These are phyloP conservation scores for Colletotrichum truncatum DNA, from an alignment of 2,329 filamentous ascomycete genomes.

Conservation along the genomic window DNA sequence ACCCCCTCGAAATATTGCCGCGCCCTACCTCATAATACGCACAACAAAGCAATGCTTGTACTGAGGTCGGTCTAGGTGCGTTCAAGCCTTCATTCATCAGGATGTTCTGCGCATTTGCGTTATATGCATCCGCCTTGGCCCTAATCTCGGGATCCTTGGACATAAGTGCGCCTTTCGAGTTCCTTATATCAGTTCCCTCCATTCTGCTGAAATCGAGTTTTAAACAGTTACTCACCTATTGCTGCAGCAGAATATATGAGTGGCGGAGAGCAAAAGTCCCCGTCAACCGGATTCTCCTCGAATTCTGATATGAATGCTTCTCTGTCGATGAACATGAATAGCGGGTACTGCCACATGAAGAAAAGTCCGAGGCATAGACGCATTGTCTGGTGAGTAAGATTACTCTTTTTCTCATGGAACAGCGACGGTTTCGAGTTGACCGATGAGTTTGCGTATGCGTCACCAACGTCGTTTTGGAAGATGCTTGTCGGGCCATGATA, in stretches of 20 bases:
- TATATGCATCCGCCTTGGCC: conserved; percentile 27
- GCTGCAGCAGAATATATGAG: conserved; percentile 35
- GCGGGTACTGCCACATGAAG: conserved; percentile 40
- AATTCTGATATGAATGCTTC: conserved; percentile 36
- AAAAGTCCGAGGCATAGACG: conserved; percentile 33
- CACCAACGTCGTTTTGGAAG: conserved; percentile 27
- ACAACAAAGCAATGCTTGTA: conserved; percentile 38
- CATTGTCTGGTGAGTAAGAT: conserved; percentile 8
- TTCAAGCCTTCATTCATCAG: conserved; percentile 33
- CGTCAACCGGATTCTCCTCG: not conserved
- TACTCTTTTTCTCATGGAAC: not conserved
- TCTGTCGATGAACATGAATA: conserved; percentile 42
- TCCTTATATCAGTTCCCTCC: no score
- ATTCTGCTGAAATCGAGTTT: no score
- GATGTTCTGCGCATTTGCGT: conserved; percentile 35
- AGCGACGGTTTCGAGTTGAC: not conserved
- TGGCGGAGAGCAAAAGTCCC: conserved; percentile 38
- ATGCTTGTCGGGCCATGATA: conserved; percentile 37
- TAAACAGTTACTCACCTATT: no score
- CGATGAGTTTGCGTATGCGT: not conserved
- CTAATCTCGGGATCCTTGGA: conserved; percentile 21
- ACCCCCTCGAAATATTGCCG: conserved; percentile 39
- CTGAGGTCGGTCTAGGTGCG: conserved; percentile 34
- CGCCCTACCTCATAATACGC: conserved; percentile 38
- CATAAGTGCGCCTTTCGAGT: no score